Evolutionary conservation across 179 eudicot species (phyloP), one percentile per base, ranked within the genome.

Genomic region (Vitellaria paradoxa): DNA sequence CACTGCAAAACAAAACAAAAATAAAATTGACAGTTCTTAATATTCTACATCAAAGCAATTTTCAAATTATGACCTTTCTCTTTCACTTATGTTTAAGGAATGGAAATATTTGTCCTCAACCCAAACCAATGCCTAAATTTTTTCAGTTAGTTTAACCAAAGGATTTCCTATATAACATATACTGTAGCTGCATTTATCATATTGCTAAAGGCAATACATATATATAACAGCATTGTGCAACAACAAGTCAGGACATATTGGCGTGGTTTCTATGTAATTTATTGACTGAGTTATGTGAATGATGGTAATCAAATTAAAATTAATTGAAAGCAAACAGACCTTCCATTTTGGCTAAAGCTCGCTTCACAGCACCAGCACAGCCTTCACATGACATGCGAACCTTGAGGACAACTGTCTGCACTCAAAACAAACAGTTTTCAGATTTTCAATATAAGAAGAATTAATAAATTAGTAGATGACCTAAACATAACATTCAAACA

Each of bases 341-440:
- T 77, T 91, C 94, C 98, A 91, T 86, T 84, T 91, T 93, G 47
- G 85, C 98, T n/a, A 93, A 74, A 72, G 89, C 98, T 84, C 98
- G 83, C 82, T 89, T 83, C 74, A 93, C 98, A 4, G 98, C 98
- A 20, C 97, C 98, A 24, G 83, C 87, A 56, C 98, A 93, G 65
- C 98, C 98, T 82, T 86, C 78, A 77, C 98, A 93, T 69, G 98
- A 85, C 98, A 93, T 93, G 80, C 81, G 86, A 84, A 93, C 97
- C 85, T 88, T 91, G 78, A 93, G 97, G 60, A 87, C 92, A 77
- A 90, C 91, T 78, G 92, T 93, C 97, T 93, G 89, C 88, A 81
- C 17, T 74, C 30, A 74, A 45, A 61, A 47, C 47, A 7, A 53
- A 72, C 59, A 20, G 13, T 9, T 40, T 65, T 71, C 18, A 61